Percentiles rank a stretch among this genome's conserved stretches.
Evolutionary conservation across 345 rosid species (phyloP).

Genomic region (Pugionium dolabratum): DNA sequence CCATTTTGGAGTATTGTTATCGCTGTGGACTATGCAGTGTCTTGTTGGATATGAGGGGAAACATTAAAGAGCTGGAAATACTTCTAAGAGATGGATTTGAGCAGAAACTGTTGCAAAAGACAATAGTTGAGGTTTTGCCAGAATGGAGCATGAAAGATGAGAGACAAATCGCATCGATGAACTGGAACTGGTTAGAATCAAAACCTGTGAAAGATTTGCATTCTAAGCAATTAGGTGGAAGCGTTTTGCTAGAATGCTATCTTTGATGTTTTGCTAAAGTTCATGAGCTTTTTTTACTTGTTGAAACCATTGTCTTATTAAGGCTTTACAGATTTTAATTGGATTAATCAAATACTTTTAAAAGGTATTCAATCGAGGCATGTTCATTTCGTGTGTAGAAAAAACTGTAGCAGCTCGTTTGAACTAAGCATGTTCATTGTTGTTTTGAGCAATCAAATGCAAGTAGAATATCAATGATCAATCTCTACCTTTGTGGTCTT

Average conservation of each 20-base stretch:
- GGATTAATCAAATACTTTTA: too few relatives aligned
- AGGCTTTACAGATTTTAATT: too few relatives aligned
- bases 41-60: slow-evolving; percentile 65
- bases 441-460: background rate
- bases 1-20: slow-evolving; percentile 58
- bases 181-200: slow-evolving; percentile 40
- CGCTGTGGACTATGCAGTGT: slow-evolving; percentile 57
- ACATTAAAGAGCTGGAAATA: slow-evolving; percentile 46
- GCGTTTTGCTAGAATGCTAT: slow-evolving; percentile 61
- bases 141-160: slow-evolving; percentile 46
- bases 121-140: slow-evolving; percentile 64
- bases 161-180: slow-evolving; percentile 7
- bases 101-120: slow-evolving; percentile 55
- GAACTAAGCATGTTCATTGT: too few relatives aligned
- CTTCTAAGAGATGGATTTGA: slow-evolving; percentile 55
- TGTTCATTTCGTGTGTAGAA: too few relatives aligned
- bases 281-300: too few relatives aligned
- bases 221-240: slow-evolving; percentile 42
- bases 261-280: slow-evolving; percentile 20
- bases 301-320: too few relatives aligned
- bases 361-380: too few relatives aligned
- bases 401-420: too few relatives aligned
- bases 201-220: slow-evolving; percentile 53
- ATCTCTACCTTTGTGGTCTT: background rate
- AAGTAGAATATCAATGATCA: background rate